Evolutionary conservation across 768 basidiomycete species (phyloP).

Genomic region (Gyrodon lividus): DNA sequence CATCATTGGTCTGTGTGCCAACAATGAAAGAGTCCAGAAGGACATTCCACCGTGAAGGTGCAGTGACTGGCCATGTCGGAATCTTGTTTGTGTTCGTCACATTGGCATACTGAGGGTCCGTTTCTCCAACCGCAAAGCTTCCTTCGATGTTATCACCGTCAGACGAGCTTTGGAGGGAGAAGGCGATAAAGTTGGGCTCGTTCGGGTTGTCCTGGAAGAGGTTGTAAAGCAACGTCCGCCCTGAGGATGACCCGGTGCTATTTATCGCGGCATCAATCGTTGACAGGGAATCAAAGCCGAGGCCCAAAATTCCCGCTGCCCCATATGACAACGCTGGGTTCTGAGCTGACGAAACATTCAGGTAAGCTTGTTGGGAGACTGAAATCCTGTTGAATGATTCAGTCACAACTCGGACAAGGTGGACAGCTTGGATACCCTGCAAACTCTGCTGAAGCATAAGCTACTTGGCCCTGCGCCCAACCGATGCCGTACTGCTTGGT

Average conservation of each 20-base stretch:
- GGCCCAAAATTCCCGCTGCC: conserved; percentile 68
- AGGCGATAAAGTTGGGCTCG: conserved; percentile 80
- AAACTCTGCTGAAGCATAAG: conserved; percentile 63
- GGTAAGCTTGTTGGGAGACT: conserved; percentile 66
- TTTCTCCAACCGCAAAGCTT: conserved; percentile 72
- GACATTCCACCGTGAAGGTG: conserved; percentile 73
- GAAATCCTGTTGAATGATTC: conserved; percentile 46
- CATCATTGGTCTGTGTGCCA: conserved; percentile 47
- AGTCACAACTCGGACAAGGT: conserved; percentile 4
- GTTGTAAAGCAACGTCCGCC: conserved; percentile 74
- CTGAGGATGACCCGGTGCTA: conserved; percentile 53
- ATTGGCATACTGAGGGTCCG: conserved; percentile 58
- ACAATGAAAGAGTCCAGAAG: conserved; percentile 72
- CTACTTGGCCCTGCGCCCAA: conserved; percentile 67
- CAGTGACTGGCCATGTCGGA: conserved; percentile 67
- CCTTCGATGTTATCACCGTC: conserved; percentile 61
- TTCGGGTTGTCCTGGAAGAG: conserved; percentile 64
- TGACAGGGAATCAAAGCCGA: conserved; percentile 79
- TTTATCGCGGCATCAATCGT: conserved; percentile 64
- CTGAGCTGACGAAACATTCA: conserved; percentile 60
- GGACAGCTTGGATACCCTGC: conserved; percentile 52
- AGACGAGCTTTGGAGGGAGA: conserved; percentile 63
- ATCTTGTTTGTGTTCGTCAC: conserved; percentile 60
- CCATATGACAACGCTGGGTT: conserved; percentile 77
- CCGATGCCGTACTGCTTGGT: conserved; percentile 70